Evolutionary conservation across 2,329 filamentous ascomycete genomes (phyloP), one percentile per base, ranked within the genome.

Genomic region (Colletotrichum lupini): DNA sequence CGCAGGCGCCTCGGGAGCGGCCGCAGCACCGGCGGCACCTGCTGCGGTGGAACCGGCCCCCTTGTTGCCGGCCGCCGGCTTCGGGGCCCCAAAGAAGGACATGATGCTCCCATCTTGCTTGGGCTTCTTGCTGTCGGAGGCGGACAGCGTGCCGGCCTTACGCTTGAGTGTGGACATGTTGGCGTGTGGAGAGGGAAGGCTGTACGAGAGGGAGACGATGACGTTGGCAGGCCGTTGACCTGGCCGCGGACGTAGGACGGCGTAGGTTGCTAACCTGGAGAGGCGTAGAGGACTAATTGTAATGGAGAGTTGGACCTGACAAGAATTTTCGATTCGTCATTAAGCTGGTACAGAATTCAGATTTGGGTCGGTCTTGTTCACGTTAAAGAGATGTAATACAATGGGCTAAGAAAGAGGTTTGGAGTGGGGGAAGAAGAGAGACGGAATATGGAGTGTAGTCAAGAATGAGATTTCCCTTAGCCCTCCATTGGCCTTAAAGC

Each of bases 41-140:
- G n/a, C n/a, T n/a, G n/a, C n/a, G n/a, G n/a, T n/a, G n/a, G n/a
- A n/a, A 42, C 35, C 35, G 28, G 78, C 14, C 75, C 75, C 70
- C 58, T 79, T 76, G 42, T 46, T 46, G 42, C 42, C 42, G 74
- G 78, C 72, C 67, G 77, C 79, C 26, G 84, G 77, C 80, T 93
- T 94, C 6, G 95, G 92, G 22, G 90, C 87, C 16, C 91, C 90
- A 79, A 99, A 98, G 87, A 98, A 98, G 19, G 95, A 94, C 32
- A 92, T 95, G 80, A 99, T 97, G 84, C 88, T 95, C 75, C 88
- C 91, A 79, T 97, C 93, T 66, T 89, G 86, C 83, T 92, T 95
- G 72, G 91, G 80, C 81, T 95, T 95, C 82, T 95, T 95, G 58
- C 87, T 79, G 56, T 92, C 90, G 0, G 81, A 76, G 32, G 82